Evolutionary conservation across 192 early-diverging fungal species (phyloP).

Genomic region (Dimargaris cristalligena): DNA sequence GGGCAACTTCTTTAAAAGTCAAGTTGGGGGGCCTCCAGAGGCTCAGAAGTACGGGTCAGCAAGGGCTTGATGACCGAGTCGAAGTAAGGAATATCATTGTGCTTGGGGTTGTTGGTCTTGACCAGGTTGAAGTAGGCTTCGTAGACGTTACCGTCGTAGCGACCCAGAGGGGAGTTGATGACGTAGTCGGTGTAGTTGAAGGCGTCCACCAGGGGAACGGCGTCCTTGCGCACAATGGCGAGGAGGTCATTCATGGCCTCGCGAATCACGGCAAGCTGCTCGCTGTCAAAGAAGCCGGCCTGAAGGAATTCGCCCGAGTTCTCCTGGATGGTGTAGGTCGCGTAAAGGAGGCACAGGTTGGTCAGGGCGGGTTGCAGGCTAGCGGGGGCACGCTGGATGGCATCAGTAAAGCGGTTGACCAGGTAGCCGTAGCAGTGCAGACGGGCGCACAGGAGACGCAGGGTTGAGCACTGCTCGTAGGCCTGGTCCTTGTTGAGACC

Average conservation of each 20-base stretch:
- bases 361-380: slow-evolving; percentile 40
- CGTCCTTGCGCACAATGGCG: slow-evolving; percentile 53
- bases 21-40: slow-evolving; percentile 39
- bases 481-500: slow-evolving; percentile 62
- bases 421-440: slow-evolving; percentile 76
- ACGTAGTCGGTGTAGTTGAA: slow-evolving; percentile 83
- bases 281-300: slow-evolving; percentile 58
- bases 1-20: slow-evolving; percentile 41
- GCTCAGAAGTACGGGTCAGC: slow-evolving; percentile 37
- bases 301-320: slow-evolving; percentile 76
- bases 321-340: slow-evolving; percentile 62
- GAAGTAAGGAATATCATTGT: slow-evolving; percentile 60
- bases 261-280: slow-evolving; percentile 54
- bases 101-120: slow-evolving; percentile 50
- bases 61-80: slow-evolving; percentile 58
- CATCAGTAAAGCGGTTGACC: slow-evolving; percentile 68
- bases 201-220: slow-evolving; percentile 69
- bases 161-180: slow-evolving; percentile 74
- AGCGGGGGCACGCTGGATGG: slow-evolving; percentile 44
- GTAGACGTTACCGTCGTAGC: slow-evolving; percentile 72
- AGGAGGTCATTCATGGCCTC: slow-evolving; percentile 45
- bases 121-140: slow-evolving; percentile 75
- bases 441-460: slow-evolving; percentile 64
- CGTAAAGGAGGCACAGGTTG: slow-evolving; percentile 65
- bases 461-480: slow-evolving; percentile 74